These are phyloP conservation scores for Boletus edulis DNA, from an alignment of 768 basidiomycete species.

Conservation along the genomic window DNA sequence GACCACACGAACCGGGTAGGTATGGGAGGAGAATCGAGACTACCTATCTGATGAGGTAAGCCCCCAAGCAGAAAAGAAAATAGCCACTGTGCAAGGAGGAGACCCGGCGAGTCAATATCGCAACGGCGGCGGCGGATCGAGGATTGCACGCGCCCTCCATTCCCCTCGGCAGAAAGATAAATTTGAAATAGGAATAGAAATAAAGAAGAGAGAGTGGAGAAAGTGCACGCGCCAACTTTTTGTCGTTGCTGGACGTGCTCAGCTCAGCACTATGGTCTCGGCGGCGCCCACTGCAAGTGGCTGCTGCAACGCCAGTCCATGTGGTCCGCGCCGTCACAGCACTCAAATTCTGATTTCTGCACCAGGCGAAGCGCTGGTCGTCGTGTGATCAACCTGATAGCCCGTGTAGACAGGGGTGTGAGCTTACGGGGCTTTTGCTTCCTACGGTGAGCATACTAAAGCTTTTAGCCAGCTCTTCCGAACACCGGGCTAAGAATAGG, in stretches of 20 bases:
- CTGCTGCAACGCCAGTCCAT: no score
- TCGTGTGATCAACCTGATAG: background rate
- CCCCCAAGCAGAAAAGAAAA: no score
- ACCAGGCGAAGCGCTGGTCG: background rate
- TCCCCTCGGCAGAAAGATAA: background rate
- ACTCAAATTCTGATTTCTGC: no score
- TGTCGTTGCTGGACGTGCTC: no score
- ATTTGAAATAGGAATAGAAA: background rate
- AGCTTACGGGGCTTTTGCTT: background rate
- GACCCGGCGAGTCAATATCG: no score
- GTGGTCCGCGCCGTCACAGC: background rate
- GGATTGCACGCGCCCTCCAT: no score
- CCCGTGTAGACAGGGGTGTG: background rate
- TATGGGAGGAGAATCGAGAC: background rate
- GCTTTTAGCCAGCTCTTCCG: background rate
- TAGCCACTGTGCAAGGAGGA: no score
- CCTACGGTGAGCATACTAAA: background rate
- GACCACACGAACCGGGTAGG: background rate
- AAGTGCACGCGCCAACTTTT: background rate
- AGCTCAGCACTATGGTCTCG: no score
- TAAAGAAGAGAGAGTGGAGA: background rate
- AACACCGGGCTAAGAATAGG: background rate
- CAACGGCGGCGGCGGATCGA: no score
- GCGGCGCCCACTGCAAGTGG: no score
- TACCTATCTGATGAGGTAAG: background rate